Conservation (phyloP, 176 grass and related monocot genomes). For the Cenchrus fungigraminus region DNA sequence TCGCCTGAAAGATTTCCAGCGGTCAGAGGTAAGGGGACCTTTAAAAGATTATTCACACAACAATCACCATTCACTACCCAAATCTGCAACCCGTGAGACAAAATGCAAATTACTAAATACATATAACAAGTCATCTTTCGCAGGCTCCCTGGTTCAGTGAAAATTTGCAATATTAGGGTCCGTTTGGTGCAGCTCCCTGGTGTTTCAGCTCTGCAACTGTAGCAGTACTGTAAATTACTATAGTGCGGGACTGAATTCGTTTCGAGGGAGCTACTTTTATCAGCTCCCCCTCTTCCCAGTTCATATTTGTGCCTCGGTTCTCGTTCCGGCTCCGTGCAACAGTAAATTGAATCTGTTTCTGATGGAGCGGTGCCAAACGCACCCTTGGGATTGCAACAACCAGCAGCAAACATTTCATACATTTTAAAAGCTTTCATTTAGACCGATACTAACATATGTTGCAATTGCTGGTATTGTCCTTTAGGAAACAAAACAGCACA, state of each 20-base stretch:
- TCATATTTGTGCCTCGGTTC: too few relatives aligned
- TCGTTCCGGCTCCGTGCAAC: too few relatives aligned
- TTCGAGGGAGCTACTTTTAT: too few relatives aligned
- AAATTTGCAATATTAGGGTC: too few relatives aligned
- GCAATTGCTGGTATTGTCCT: background rate
- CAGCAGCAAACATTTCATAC: background rate
- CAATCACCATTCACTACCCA: background rate
- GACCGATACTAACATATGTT: background rate
- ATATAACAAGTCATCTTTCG: background rate
- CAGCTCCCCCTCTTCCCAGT: too few relatives aligned
- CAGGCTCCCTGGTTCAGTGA: background rate
- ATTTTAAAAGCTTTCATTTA: background rate
- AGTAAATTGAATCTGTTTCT: too few relatives aligned
- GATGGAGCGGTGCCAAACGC: too few relatives aligned
- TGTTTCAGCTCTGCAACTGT: too few relatives aligned
- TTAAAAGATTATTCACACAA: background rate
- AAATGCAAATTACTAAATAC: background rate
- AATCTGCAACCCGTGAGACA: background rate
- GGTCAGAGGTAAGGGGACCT: background rate
- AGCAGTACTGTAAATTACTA: too few relatives aligned
- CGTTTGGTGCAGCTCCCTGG: too few relatives aligned
- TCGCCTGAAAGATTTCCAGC: background rate
- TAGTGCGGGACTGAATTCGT: too few relatives aligned
- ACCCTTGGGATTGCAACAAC: too few relatives aligned
- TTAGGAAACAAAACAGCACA: background rate